These are phyloP conservation scores for Filobasidium floriforme DNA, from an alignment of 768 basidiomycete genomes.

Conservation along the genomic window DNA sequence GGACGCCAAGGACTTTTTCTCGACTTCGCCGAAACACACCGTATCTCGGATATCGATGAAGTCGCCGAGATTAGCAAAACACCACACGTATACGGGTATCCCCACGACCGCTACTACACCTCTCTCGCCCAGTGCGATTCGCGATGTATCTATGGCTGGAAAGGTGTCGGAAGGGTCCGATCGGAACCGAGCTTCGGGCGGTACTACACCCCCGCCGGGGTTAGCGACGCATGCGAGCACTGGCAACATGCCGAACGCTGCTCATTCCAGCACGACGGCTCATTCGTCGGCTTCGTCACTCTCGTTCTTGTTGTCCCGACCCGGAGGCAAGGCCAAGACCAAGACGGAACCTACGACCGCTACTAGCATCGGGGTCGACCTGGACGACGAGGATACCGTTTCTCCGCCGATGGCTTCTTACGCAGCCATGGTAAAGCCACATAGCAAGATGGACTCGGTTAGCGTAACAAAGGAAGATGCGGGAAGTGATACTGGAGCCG, in stretches of 20 bases:
- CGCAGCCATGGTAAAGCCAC: not conserved
- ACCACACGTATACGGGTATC: slow-evolving; percentile 3
- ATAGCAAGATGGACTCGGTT: not conserved
- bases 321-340: not conserved
- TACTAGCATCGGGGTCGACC: not conserved
- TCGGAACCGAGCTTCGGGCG: too few relatives aligned
- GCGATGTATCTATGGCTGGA: not conserved
- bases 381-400: not conserved
- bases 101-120: slow-evolving; percentile 4
- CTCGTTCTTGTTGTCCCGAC: not conserved
- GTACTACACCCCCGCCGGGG: not conserved
- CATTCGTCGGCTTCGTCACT: not conserved
- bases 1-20: not conserved
- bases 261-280: not conserved
- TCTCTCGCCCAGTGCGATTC: not conserved
- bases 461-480: not conserved
- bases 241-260: not conserved
- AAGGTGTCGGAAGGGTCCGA: not conserved
- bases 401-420: not conserved
- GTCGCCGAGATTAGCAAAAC: slow-evolving; percentile 2
- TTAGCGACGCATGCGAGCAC: not conserved
- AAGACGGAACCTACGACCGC: slow-evolving; percentile 5
- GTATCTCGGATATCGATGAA: not conserved
- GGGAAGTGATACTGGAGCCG: too few relatives aligned
- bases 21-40: slow-evolving; percentile 1